A percentile compares a stretch with the other conserved stretches of the same genome.
These are phyloP conservation scores for Achaetomium macrosporum DNA, from an alignment of 2,329 filamentous ascomycete species.

Conservation along the genomic window DNA sequence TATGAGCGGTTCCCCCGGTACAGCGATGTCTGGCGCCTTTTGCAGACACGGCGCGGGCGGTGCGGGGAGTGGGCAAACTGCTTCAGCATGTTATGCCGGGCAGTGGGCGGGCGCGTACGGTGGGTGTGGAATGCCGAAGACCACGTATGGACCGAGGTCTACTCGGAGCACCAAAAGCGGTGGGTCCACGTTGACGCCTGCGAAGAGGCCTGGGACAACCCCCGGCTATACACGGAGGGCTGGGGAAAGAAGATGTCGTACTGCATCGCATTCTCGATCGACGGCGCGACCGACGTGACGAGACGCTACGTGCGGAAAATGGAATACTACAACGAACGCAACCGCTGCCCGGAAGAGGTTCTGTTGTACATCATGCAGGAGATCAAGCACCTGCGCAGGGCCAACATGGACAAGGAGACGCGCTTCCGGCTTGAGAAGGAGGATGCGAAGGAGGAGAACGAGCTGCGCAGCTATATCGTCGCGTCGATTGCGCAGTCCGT, in stretches of 20 bases:
- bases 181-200: conserved; percentile 98
- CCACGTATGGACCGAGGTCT: conserved; percentile 96
- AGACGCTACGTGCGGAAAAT: conserved; percentile 65
- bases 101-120: conserved; percentile 80
- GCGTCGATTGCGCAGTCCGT: conserved; percentile 68
- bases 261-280: conserved; percentile 92
- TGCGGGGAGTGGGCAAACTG: conserved; percentile 97
- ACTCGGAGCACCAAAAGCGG: conserved; percentile 84
- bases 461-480: conserved; percentile 69
- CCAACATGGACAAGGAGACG: conserved; percentile 80
- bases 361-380: conserved; percentile 88
- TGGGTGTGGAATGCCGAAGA: conserved; percentile 99
- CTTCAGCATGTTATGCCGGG: conserved; percentile 96
- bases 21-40: conserved; percentile 86
- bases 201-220: conserved; percentile 93
- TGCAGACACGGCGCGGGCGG: conserved; percentile 80
- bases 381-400: conserved; percentile 76
- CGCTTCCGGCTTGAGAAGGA: conserved; percentile 77
- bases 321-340: conserved; percentile 68
- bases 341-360: conserved; percentile 78
- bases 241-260: conserved; percentile 98
- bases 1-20: conserved; percentile 91
- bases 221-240: conserved; percentile 83
- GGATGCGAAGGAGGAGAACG: conserved; percentile 67
- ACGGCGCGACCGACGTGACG: conserved; percentile 66